Evolutionary conservation across 352 stramenopile species (phyloP), one percentile per base, ranked within the genome.

Genomic region (Pythium sukuiense): DNA sequence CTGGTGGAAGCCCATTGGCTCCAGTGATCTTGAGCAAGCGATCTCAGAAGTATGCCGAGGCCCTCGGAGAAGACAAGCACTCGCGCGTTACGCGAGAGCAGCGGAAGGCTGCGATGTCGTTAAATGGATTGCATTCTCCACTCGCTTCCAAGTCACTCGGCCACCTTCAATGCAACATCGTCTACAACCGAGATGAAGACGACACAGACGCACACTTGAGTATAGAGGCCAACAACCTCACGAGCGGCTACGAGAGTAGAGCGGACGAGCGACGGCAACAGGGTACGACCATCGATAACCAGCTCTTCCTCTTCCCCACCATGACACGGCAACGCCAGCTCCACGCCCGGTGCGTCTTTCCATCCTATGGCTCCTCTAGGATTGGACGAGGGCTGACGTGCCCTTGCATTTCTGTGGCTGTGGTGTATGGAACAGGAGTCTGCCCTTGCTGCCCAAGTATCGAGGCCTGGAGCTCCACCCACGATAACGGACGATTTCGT

Each of bases 271-370:
- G 20, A 20, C 39, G 16, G 49, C 60, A 39, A 13, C 48, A 35
- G 18, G 49, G 13, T 35, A 49, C 20, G 16, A 30, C 20, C 18
- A 27, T 18, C 16, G 66, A 65, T 18, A n/a, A 46, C 18, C 64
- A 72, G 8, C 68, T 76, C 57, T 78, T 78, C 32, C 46, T 78
- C 26, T 64, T 73, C 26, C 71, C 71, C 16, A 78, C 71, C 0
- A 71, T 78, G 67, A 78, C 71, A 0, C 68, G 68, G 14, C 71
- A 78, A 26, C 63, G 71, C 14, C 67, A 78, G 49, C 64, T 76
- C 14, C 71, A 78, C 43, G 60, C 55, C 33, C 37, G 68, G 71
- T 78, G 70, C 54, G 58, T 8, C 32, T 0, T 6, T 32, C 20
- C 5, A 29, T 7, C 41, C 4, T 5, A 26, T 37, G 27, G 26